phyloP scores from a whole-genome alignment of 495 filamentous ascomycete species.

The Hypoxylon perforatum region DNA sequence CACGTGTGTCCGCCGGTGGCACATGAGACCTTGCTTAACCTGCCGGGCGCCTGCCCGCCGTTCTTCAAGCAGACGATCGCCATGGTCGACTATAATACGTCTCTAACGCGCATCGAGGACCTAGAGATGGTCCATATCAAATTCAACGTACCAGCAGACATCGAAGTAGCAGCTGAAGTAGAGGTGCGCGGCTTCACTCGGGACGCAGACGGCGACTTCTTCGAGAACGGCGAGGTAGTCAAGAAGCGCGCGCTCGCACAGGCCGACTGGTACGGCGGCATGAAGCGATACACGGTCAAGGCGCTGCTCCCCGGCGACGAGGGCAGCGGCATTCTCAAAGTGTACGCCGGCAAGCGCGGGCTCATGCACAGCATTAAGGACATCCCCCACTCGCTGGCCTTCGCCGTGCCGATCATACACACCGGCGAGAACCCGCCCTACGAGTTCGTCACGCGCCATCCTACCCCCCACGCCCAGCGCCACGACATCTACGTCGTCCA shows the following conservation, averaged over 20 bases:
- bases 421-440: conserved; percentile 92
- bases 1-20: conserved; percentile 91
- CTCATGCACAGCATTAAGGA: conserved; percentile 96
- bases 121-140: conserved; percentile 92
- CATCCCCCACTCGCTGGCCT: conserved; percentile 89
- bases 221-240: conserved; percentile 89
- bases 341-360: conserved; percentile 93
- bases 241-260: conserved; percentile 89
- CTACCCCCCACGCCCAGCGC: conserved; percentile 94
- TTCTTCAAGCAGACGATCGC: conserved; percentile 85
- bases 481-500: conserved; percentile 97
- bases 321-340: conserved; percentile 86
- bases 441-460: conserved; percentile 91
- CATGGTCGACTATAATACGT: conserved; percentile 92
- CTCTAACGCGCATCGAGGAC: conserved; percentile 83
- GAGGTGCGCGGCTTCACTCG: conserved; percentile 82
- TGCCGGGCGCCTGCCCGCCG: conserved; percentile 85
- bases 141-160: conserved; percentile 84
- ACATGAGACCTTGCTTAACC: conserved; percentile 81
- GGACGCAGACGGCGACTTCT: conserved; percentile 90
- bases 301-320: conserved; percentile 90
- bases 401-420: conserved; percentile 91
- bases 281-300: conserved; percentile 93
- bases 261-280: conserved; percentile 86
- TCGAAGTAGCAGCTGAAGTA: conserved; percentile 94